These are phyloP conservation scores for Vitis hybrid DNA, from an alignment of 177 flowering plant species.

Conservation along the genomic window DNA sequence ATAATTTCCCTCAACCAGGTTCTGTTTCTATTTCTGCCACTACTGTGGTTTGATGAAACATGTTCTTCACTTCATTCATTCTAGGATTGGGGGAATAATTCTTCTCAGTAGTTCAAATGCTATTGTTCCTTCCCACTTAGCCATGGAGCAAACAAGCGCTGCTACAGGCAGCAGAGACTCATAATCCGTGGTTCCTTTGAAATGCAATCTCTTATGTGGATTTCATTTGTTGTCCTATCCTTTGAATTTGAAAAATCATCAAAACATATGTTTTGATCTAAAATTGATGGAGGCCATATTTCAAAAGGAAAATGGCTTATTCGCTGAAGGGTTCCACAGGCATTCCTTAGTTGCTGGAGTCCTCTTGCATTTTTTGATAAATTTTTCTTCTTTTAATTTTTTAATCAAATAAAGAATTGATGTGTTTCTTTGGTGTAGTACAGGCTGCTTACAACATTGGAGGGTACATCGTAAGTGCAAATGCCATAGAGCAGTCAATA, in stretches of 20 bases:
- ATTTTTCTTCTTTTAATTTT: neutral
- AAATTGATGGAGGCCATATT: too few relatives aligned
- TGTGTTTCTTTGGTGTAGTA: conserved; percentile 39
- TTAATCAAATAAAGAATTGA: neutral
- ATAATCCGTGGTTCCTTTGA: too few relatives aligned
- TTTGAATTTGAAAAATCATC: too few relatives aligned
- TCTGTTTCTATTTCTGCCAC: neutral
- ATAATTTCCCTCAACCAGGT: neutral
- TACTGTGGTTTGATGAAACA: neutral
- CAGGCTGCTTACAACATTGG: conserved; percentile 95
- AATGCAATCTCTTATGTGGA: too few relatives aligned
- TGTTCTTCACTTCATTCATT: too few relatives aligned
- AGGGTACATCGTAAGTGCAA: conserved; percentile 68
- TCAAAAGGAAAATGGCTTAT: neutral
- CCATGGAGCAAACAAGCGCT: neutral
- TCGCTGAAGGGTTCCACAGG: neutral
- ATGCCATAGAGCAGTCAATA: conserved; percentile 70
- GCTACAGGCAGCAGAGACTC: neutral
- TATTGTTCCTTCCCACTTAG: neutral
- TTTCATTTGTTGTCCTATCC: too few relatives aligned
- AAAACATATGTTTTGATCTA: too few relatives aligned
- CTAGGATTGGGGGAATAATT: too few relatives aligned
- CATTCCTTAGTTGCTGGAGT: neutral
- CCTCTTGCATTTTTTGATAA: neutral
- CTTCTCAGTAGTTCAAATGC: neutral